Conservation (phyloP, 768 basidiomycete genomes). For the Cyathus striatus region DNA sequence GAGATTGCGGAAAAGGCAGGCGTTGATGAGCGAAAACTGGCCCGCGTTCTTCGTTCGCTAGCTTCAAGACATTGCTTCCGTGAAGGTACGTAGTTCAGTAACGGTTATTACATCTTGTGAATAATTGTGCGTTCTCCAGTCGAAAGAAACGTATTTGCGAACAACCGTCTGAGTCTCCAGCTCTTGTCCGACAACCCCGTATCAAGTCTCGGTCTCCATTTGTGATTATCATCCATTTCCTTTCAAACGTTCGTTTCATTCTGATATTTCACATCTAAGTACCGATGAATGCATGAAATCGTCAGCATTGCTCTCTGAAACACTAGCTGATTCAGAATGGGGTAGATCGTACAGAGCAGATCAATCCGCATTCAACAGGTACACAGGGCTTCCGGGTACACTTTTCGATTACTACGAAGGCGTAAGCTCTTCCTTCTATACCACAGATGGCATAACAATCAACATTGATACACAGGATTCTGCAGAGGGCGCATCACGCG, state of each 20-base stretch:
- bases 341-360: slow-evolving; percentile 16
- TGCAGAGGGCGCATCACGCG: neutral
- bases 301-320: slow-evolving; percentile 22
- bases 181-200: slow-evolving; percentile 20
- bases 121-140: slow-evolving; percentile 14
- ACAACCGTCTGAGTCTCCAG: slow-evolving; percentile 33
- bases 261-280: neutral
- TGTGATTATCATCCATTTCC: too few species aligned
- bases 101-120: neutral
- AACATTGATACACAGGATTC: neutral
- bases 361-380: slow-evolving; percentile 19
- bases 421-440: slow-evolving; percentile 5
- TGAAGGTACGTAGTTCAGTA: slow-evolving; percentile 15
- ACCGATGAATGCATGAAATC: slow-evolving; percentile 10
- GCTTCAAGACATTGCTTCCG: slow-evolving; percentile 34
- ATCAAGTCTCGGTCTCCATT: slow-evolving; percentile 14
- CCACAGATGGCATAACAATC: neutral
- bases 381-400: slow-evolving; percentile 11
- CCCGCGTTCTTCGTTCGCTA: slow-evolving; percentile 31
- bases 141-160: slow-evolving; percentile 29
- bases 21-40: slow-evolving; percentile 28
- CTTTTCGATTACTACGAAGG: slow-evolving; percentile 19
- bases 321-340: slow-evolving; percentile 27
- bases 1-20: slow-evolving; percentile 23
- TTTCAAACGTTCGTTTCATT: too few species aligned